phyloP scores from a whole-genome alignment of 768 basidiomycete species.

The Leccinum variicolor region DNA sequence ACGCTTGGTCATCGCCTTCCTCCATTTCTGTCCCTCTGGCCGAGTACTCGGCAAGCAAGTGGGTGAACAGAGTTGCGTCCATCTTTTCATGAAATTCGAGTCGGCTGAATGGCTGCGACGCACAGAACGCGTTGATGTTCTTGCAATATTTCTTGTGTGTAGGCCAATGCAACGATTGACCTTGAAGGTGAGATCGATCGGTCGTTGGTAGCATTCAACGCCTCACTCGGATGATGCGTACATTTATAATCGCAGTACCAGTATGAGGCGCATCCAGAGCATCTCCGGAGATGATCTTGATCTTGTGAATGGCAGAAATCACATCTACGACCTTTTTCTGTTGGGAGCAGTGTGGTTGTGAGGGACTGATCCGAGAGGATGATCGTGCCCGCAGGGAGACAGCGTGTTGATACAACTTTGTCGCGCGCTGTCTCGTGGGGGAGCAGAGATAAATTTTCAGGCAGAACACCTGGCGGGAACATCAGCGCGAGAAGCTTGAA shows the following conservation, averaged over 20 bases:
- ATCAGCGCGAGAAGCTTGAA: neutral
- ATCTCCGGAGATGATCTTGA: conserved; percentile 43
- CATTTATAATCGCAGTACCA: conserved; percentile 72
- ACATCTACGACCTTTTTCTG: conserved; percentile 63
- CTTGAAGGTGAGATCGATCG: conserved; percentile 33
- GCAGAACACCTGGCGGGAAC: conserved; percentile 5
- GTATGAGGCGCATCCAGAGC: conserved; percentile 64
- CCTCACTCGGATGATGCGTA: conserved; percentile 32
- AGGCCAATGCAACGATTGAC: conserved; percentile 69
- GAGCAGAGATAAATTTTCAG: conserved; percentile 30
- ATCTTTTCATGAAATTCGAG: conserved; percentile 52
- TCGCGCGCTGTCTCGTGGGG: conserved; percentile 48
- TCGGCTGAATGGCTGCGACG: conserved; percentile 44
- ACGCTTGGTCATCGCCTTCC: conserved; percentile 20
- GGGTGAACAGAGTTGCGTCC: conserved; percentile 63
- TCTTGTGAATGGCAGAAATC: conserved; percentile 53
- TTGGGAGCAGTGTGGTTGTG: conserved; percentile 45
- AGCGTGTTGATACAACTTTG: conserved; percentile 42
- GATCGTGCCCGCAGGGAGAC: conserved; percentile 43
- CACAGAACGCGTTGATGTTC: conserved; percentile 41
- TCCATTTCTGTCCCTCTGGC: conserved; percentile 6
- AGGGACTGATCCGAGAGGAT: conserved; percentile 48
- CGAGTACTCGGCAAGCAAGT: conserved; percentile 46
- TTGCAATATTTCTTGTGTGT: conserved; percentile 71
- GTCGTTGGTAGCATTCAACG: conserved; percentile 6